These are phyloP conservation scores for Penicillium sp. DNA, from an alignment of 2,329 filamentous ascomycete genomes.

Conservation along the genomic window DNA sequence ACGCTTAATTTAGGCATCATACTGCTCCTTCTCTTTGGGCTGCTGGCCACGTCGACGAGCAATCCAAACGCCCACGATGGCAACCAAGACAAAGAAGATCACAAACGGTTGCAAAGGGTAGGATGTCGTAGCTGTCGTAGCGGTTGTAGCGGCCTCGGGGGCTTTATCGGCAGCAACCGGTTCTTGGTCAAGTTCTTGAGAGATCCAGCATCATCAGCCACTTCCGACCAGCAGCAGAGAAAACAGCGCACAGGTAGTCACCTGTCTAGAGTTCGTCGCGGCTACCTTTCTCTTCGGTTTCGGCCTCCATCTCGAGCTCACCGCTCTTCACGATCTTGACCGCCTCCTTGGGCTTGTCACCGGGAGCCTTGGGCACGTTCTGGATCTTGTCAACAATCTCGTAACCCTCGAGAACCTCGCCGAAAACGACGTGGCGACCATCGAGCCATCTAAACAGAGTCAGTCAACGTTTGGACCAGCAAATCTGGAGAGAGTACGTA, in stretches of 20 bases:
- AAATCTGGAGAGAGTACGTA: constrained; percentile 22
- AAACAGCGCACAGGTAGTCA: constrained; percentile 24
- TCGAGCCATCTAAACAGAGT: constrained; percentile 56
- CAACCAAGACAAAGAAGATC: constrained; percentile 22
- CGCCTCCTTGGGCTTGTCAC: constrained; percentile 59
- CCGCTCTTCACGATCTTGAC: constrained; percentile 69
- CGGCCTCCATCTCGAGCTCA: constrained; percentile 59
- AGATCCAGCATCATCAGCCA: constrained; percentile 37
- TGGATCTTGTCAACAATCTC: constrained; percentile 68
- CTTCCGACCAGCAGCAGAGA: constrained; percentile 27
- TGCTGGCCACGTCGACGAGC: constrained; percentile 19
- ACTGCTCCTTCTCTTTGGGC: constrained; percentile 16
- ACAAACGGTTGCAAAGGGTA: constrained; percentile 18
- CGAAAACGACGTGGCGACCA: constrained; percentile 67
- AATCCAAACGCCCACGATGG: constrained; percentile 21
- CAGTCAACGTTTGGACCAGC: constrained; percentile 6
- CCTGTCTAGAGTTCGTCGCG: constrained; percentile 63
- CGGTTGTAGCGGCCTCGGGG: constrained; percentile 4
- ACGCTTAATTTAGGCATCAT: constrained; percentile 12
- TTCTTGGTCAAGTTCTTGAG: constrained; percentile 23
- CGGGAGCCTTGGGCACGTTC: constrained; percentile 58
- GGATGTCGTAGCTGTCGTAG: constrained; percentile 2
- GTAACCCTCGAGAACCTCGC: constrained; percentile 69
- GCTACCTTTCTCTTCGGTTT: constrained; percentile 59
- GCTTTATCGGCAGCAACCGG: constrained; percentile 8